Base-by-base conservation (phyloP, 192 early-diverging fungal species). In the Gonapodya sp. region DNA sequence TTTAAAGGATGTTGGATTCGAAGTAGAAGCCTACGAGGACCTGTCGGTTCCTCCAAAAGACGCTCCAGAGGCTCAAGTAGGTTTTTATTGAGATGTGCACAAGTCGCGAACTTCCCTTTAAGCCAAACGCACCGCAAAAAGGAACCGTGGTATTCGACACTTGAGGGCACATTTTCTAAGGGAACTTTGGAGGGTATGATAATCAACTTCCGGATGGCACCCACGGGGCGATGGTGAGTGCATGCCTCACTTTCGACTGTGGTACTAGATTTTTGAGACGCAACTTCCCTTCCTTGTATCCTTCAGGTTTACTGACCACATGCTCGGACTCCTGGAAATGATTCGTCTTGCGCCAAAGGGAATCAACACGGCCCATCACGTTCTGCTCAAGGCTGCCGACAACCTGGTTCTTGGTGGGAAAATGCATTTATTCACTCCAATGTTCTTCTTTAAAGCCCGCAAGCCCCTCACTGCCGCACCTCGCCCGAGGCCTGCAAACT, bases 341-440 rank as follows among this genome's bases (percentile, higher is more conserved):
- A 79, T 96, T 83, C 91, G 95, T 75, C 81, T 97, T 77, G 93
- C 93, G 1, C 95, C 97, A 14, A 82, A 88, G n/a, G 97, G 97
- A 79, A 94, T 95, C 79, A 88, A 89, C 73, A 90, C 96, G 87
- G 93, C 95, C 34, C 94, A 95, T 80, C 86, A 89, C 31, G 87
- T 97, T 72, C 88, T 98, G 81, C 89, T 92, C 79, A 91, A 89
- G 0, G 97, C 92, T 34, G 93, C 94, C 2, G 94, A 95, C 85
- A 86, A 90, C 82, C 88, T 97, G n/a, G 91, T 95, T 35, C 89
- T 87, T 36, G 94, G 95, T 79, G 97, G 91, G 31, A 88, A 89
- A 83, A 81, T 90, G 82, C 89, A 93, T 77, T 85, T 98, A 74
- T 96, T 97, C 82, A 98, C 97, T 14, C 97, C 97, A 81, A 98